Conservation (phyloP, 2,329 filamentous ascomycete genomes). For the Pseudogymnoascus sp. region DNA sequence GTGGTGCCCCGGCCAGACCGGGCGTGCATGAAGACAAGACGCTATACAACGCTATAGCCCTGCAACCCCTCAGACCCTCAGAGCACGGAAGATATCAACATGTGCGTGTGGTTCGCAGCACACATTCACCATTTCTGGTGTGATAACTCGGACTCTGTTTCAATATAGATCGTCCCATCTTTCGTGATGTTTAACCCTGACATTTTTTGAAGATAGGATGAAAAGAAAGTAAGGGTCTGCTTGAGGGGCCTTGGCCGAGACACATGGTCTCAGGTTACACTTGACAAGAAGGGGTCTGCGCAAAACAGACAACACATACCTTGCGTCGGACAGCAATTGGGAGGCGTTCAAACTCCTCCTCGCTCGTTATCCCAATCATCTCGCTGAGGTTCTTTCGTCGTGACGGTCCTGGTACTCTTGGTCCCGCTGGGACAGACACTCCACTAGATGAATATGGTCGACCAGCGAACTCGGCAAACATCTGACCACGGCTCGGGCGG, state of each 20-base stretch:
- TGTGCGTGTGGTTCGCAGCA: background rate
- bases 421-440: background rate
- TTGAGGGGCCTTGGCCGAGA: background rate
- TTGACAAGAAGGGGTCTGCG: background rate
- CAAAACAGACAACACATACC: conserved; percentile 31
- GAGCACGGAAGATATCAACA: background rate
- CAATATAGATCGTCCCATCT: conserved; percentile 1
- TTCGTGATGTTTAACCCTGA: background rate
- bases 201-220: background rate
- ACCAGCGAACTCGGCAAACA: conserved; percentile 3
- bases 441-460: conserved; percentile 5
- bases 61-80: background rate
- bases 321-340: conserved; percentile 43
- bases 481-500: background rate
- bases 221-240: background rate
- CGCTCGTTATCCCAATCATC: conserved; percentile 28
- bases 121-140: background rate
- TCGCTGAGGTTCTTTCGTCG: conserved; percentile 25
- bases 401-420: background rate
- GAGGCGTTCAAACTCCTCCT: conserved; percentile 43
- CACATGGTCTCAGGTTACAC: conserved; percentile 7
- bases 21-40: conserved; percentile 6
- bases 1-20: background rate
- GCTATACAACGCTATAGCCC: conserved; percentile 3
- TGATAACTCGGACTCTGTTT: conserved; percentile 1